These are phyloP conservation scores for Psidium friedrichsthalianum DNA, from an alignment of 345 rosid genomes.

Conservation along the genomic window DNA sequence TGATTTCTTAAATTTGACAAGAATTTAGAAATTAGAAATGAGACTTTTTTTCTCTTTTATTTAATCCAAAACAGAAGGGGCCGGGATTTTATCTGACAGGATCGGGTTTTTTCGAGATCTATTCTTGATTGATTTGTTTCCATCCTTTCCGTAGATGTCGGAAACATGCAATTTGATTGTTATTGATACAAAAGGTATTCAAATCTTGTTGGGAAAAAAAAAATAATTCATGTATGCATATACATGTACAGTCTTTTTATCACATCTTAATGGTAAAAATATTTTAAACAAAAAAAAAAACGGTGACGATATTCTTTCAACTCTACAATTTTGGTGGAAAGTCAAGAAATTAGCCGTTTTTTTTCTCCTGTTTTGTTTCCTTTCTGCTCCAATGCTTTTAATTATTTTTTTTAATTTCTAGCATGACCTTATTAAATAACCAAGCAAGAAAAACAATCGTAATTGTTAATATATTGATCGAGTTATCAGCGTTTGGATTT, in stretches of 20 bases:
- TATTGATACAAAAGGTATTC: neutral
- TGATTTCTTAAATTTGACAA: neutral
- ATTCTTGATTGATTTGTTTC: neutral
- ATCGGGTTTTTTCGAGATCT: fast-evolving
- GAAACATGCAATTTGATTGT: neutral
- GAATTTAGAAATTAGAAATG: neutral
- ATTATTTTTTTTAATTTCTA: neutral
- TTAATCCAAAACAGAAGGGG: neutral
- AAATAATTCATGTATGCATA: fast-evolving
- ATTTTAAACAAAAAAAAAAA: too few relatives aligned
- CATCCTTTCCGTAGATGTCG: fast-evolving
- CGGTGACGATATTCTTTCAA: neutral
- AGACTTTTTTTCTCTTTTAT: fast-evolving
- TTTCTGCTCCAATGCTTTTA: too few relatives aligned
- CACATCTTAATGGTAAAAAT: fast-evolving
- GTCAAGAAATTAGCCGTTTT: neutral
- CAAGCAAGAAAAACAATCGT: neutral
- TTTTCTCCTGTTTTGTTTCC: neutral
- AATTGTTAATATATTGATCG: neutral
- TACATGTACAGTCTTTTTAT: neutral
- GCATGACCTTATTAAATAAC: neutral
- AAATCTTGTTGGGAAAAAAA: neutral
- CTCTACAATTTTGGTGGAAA: neutral
- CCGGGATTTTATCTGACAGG: neutral
- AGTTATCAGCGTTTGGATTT: neutral